Evolutionary conservation across 441 rosid species (phyloP).

Genomic region (Erodium moschatum): DNA sequence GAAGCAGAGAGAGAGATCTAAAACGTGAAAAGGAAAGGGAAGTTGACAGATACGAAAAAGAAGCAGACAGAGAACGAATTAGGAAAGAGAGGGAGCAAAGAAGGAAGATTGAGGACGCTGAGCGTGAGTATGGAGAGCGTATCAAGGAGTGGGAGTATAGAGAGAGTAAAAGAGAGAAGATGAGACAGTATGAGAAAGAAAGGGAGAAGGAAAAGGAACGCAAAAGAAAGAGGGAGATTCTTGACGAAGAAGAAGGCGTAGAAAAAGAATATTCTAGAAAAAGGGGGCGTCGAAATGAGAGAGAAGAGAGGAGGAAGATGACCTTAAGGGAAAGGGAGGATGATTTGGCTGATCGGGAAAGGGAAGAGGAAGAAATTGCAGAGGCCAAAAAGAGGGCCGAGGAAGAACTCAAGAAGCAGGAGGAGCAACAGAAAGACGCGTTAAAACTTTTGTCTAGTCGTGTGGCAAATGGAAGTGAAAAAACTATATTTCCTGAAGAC

Average conservation of each 20-base stretch:
- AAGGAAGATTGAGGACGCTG: conserved; percentile 82
- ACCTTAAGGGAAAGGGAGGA: conserved; percentile 73
- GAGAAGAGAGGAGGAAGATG: conserved; percentile 76
- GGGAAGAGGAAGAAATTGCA: conserved; percentile 77
- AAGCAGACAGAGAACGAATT: conserved; percentile 73
- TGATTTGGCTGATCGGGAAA: conserved; percentile 60
- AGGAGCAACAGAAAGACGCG: conserved; percentile 56
- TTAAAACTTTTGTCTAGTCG: conserved; percentile 44
- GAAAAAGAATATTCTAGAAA: conserved; percentile 61
- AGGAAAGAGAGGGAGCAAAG: conserved; percentile 92
- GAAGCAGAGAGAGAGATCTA: conserved; percentile 64
- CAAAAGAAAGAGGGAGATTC: conserved; percentile 75
- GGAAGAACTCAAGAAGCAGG: conserved; percentile 50
- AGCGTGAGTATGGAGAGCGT: conserved; percentile 77
- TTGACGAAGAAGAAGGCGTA: conserved; percentile 56
- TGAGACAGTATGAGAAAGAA: conserved; percentile 86
- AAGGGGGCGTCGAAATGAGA: conserved; percentile 64
- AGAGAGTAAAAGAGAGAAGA: conserved; percentile 87
- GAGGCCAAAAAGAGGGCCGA: conserved; percentile 73
- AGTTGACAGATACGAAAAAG: conserved; percentile 80
- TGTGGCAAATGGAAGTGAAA: conserved; percentile 39
- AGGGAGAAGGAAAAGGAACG: conserved; percentile 86
- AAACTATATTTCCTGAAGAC: conserved; percentile 27
- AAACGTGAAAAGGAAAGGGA: conserved; percentile 84
- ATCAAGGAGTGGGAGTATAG: conserved; percentile 94